Evolutionary conservation across 1,139 yeast species (phyloP).

Genomic region (Arxiozyma slooffiae): DNA sequence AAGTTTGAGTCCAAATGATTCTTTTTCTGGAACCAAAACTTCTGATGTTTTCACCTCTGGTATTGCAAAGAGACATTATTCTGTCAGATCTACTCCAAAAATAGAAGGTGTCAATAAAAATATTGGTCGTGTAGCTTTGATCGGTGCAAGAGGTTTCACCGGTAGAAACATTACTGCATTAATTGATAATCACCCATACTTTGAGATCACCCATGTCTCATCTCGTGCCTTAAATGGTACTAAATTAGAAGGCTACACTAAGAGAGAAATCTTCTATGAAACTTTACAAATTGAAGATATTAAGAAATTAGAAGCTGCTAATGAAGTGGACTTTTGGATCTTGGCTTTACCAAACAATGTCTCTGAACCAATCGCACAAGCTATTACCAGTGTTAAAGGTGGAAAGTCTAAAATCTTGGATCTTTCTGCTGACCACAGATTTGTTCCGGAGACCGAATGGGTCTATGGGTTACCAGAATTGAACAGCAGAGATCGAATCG

Average conservation of each 20-base stretch:
- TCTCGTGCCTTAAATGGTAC: slow-evolving; percentile 91
- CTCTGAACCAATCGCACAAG: slow-evolving; percentile 92
- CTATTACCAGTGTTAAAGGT: slow-evolving; percentile 58
- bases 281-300: slow-evolving; percentile 85
- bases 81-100: slow-evolving; percentile 53
- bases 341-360: slow-evolving; percentile 99
- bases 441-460: slow-evolving; percentile 84
- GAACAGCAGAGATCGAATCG: slow-evolving; percentile 54
- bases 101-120: slow-evolving; percentile 58
- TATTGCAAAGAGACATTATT: slow-evolving; percentile 28
- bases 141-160: slow-evolving; percentile 97
- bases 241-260: slow-evolving; percentile 77
- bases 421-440: slow-evolving; percentile 90
- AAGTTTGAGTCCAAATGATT: slow-evolving; percentile 12
- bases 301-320: slow-evolving; percentile 59
- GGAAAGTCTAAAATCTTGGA: slow-evolving; percentile 73
- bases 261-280: slow-evolving; percentile 67
- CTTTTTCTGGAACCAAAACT: slow-evolving; percentile 9
- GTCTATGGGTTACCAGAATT: slow-evolving; percentile 83
- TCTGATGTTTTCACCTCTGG: slow-evolving; percentile 32
- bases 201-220: slow-evolving; percentile 86
- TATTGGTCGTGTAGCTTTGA: slow-evolving; percentile 67
- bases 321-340: slow-evolving; percentile 90
- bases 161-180: slow-evolving; percentile 75
- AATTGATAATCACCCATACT: slow-evolving; percentile 76